Base-by-base conservation (phyloP, 2,329 filamentous ascomycete species). In the Rhynchosporium secalis region DNA sequence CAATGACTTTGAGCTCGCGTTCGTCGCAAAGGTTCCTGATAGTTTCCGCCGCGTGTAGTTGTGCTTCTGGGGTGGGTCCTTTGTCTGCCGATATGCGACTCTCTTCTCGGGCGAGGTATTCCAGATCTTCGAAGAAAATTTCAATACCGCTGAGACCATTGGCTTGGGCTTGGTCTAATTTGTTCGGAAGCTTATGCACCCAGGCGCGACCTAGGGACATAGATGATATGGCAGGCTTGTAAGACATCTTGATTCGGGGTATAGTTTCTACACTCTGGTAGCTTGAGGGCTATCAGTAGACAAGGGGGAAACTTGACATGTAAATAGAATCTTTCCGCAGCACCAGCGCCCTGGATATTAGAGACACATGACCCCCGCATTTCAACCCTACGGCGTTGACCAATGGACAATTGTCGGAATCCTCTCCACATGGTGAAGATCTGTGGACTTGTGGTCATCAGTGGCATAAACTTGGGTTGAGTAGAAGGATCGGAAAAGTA, bases 161-260 rank as follows among this genome's bases (percentile, higher is more conserved):
- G 57, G 80, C 78, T 4, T 81, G 78, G 4, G 89, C 89, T 78
- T 86, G 82, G 73, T 87, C 82, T 55, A 94, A 81, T 72, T 92
- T 93, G 72, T 82, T 77, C 0, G 80, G 75, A 15, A 93, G 79
- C 33, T 81, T 78, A 75, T 93, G 90, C 65, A 88, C 85, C 71
- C 87, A 80, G 70, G 85, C 86, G 47, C 88, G 86, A 47, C 90
- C 90, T 1, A 94, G 81, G 55, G 89, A 92, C 81, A 92, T 90
- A 65, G 88, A 89, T 58, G 86, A 86, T 72, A 94, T 92, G 45
- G 82, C 88, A 66, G 88, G 82, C 66, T 80, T 81, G 74, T 80
- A 85, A 67, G 63, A 58, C 62, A 65, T 65, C 4, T 51, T 60
- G 20, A 28, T 9, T 29, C 8, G 41, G 3, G 9, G 20, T 45